These are phyloP conservation scores for Monilinia fructigena DNA, from an alignment of 2,329 filamentous ascomycete species.

Conservation along the genomic window DNA sequence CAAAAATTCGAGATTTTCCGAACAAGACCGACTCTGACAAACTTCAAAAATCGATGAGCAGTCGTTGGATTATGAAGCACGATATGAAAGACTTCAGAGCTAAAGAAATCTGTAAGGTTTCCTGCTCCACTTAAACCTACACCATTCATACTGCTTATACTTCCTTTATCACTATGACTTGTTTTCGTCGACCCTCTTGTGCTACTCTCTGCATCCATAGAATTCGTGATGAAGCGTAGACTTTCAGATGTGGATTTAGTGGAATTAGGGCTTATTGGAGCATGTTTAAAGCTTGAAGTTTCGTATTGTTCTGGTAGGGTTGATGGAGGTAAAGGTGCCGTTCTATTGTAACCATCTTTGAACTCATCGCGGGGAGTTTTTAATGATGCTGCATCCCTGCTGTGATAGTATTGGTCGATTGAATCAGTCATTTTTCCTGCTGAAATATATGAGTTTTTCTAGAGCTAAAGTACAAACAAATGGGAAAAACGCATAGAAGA, in stretches of 20 bases:
- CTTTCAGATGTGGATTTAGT: constrained; percentile 1
- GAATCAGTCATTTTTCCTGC: constrained; percentile 4
- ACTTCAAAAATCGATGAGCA: constrained; percentile 48
- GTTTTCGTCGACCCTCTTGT: not conserved
- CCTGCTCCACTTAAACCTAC: constrained; percentile 6
- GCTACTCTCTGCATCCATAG: constrained; percentile 14
- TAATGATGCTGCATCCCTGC: too few relatives aligned
- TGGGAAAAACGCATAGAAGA: not conserved
- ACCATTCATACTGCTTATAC: constrained; percentile 10
- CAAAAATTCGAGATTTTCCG: constrained; percentile 53
- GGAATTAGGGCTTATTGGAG: not conserved
- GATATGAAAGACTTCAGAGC: constrained; percentile 50
- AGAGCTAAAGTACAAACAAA: not conserved
- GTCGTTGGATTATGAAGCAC: constrained; percentile 51
- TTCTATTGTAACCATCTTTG: constrained; percentile 2
- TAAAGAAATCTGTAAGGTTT: constrained; percentile 48
- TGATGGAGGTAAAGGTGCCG: not conserved
- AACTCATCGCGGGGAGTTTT: not conserved
- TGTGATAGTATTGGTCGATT: constrained; percentile 6
- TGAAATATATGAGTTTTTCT: not conserved
- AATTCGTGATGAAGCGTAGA: not conserved
- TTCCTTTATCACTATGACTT: constrained; percentile 12
- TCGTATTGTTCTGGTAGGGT: not conserved
- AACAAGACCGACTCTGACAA: constrained; percentile 49
- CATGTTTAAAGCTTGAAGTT: not conserved